Evolutionary conservation across 2,329 filamentous ascomycete species (phyloP).

Genomic region (Colletotrichum sp.): DNA sequence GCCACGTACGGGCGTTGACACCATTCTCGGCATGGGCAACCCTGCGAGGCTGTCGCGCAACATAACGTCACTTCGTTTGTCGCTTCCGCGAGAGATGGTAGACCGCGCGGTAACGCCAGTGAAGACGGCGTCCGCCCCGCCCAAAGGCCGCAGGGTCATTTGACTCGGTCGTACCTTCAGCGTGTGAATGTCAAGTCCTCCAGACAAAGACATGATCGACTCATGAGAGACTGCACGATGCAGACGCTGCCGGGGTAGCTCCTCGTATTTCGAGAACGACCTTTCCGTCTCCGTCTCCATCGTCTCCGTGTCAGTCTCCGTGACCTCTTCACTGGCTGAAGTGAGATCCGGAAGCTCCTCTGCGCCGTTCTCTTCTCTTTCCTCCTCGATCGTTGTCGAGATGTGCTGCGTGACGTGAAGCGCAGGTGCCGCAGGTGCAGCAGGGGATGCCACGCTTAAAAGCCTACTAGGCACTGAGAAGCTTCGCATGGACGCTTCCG

Average conservation of each 20-base stretch:
- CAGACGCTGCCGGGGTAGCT: conserved; percentile 50
- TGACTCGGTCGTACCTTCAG: conserved; percentile 79
- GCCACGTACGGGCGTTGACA: conserved; percentile 32
- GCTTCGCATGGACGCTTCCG: conserved; percentile 52
- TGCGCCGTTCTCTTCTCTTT: conserved; percentile 31
- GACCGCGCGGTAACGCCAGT: conserved; percentile 65
- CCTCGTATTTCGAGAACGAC: conserved; percentile 36
- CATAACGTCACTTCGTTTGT: conserved; percentile 57
- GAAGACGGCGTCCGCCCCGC: conserved; percentile 60
- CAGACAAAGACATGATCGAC: conserved; percentile 84
- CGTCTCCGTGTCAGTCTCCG: conserved; percentile 33
- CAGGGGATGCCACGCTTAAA: conserved; percentile 19
- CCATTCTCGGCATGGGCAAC: conserved; percentile 36
- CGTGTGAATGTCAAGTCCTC: conserved; percentile 90
- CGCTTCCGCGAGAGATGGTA: conserved; percentile 53
- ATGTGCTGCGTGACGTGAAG: conserved; percentile 24
- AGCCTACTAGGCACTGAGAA: conserved; percentile 28
- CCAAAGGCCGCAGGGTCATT: conserved; percentile 63
- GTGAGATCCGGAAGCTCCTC: conserved; percentile 35
- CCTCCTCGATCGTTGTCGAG: conserved; percentile 16
- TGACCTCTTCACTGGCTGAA: conserved; percentile 39
- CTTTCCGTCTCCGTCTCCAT: conserved; percentile 34
- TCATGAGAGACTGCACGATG: conserved; percentile 81
- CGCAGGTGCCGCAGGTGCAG: conserved; percentile 24
- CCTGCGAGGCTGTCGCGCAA: conserved; percentile 61